Evolutionary conservation across 2,329 filamentous ascomycete species (phyloP), one percentile per base, ranked within the genome.

Genomic region (Trichoderma cornu-damae): DNA sequence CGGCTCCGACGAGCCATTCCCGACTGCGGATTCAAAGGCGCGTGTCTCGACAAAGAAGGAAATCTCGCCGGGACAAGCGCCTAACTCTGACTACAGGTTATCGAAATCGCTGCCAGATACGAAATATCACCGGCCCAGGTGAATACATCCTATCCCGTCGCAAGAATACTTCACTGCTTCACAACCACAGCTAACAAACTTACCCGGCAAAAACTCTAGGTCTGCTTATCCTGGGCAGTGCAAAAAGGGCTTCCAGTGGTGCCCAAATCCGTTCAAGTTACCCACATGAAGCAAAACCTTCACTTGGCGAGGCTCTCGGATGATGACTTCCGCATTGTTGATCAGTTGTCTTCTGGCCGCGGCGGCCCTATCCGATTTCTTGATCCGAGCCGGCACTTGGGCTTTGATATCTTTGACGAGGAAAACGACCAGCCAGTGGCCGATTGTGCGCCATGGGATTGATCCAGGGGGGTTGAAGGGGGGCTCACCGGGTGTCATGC

Each of bases 181-280:
- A n/a, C n/a, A n/a, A n/a, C n/a, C n/a, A n/a, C n/a, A n/a, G n/a
- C n/a, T n/a, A n/a, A n/a, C n/a, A n/a, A n/a, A n/a, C n/a, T n/a
- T n/a, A n/a, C n/a, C n/a, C n/a, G n/a, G n/a, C n/a, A n/a, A n/a
- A n/a, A n/a, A n/a, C n/a, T n/a, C 40, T 44, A 53, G 50, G 50
- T 53, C 38, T 53, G 50, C 30, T 35, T 53, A 28, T 53, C 50
- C 11, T 53, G 50, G 50, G 38, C 38, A 3, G 50, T 53, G 40
- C 50, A 53, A 44, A 53, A 44, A 6, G 50, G 38, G 7, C 32
- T 53, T 6, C 38, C 50, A 9, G 50, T 16, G 3, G 20, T 53
- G 2, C 50, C 50, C 1, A 53, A 53, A 34, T 53, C 50, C 1
- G 50, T 53, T 26, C 50, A 53, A 14, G 3, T 9, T 35, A 2